A percentile compares a stretch with the other conserved stretches of the same genome.
phyloP scores from a whole-genome alignment of 768 basidiomycete genomes.

The Pisolithus microcarpus region DNA sequence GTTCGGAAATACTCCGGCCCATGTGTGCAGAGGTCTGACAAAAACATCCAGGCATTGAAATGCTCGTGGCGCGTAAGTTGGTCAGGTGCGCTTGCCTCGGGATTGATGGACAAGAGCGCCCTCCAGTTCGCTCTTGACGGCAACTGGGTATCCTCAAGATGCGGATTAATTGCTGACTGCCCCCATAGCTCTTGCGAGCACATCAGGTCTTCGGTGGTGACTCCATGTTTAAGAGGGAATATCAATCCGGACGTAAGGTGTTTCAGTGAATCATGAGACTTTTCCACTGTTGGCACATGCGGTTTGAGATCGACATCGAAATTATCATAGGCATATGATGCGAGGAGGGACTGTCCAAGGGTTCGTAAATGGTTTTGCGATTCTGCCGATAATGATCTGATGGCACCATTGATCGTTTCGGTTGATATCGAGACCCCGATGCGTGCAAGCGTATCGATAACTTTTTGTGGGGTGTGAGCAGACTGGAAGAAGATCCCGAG shows the following conservation, averaged over 20 bases:
- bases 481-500: constrained; percentile 18
- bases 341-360: constrained; percentile 20
- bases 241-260: constrained; percentile 21
- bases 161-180: constrained; percentile 18
- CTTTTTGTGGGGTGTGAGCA: constrained; percentile 21
- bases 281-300: constrained; percentile 26
- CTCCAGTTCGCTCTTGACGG: too few species aligned
- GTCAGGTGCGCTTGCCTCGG: too few species aligned
- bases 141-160: too few species aligned
- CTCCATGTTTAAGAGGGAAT: constrained; percentile 16
- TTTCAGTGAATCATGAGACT: constrained; percentile 12
- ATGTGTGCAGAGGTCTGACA: too few species aligned
- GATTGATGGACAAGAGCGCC: too few species aligned
- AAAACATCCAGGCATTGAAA: too few species aligned
- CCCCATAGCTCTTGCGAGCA: constrained; percentile 31
- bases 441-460: constrained; percentile 24
- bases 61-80: too few species aligned
- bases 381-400: constrained; percentile 24
- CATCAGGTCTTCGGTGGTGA: constrained; percentile 20
- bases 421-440: constrained; percentile 27
- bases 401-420: constrained; percentile 17
- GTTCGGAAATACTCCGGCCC: too few species aligned
- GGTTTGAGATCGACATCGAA: constrained; percentile 33
- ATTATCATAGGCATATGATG: constrained; percentile 35
- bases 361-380: constrained; percentile 9